Percentiles rank a stretch among this genome's conserved stretches.
Conservation (phyloP, 768 basidiomycete genomes). For the Fistulinella prunicolor region DNA sequence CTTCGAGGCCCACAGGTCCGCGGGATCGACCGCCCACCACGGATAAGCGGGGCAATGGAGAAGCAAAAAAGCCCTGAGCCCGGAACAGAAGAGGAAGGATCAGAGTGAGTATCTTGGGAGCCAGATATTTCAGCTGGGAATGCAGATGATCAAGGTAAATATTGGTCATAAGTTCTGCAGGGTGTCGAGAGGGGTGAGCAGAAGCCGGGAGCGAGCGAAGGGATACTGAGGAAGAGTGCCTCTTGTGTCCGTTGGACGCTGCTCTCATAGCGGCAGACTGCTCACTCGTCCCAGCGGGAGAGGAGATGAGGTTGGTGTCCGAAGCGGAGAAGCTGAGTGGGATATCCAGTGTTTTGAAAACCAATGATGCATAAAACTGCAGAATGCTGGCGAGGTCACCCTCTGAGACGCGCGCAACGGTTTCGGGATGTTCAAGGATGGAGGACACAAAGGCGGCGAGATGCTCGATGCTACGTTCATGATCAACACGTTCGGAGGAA, state of each 20-base stretch:
- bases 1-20: constrained; percentile 41
- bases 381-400: constrained; percentile 55
- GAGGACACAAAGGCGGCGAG: constrained; percentile 56
- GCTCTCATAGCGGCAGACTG: constrained; percentile 23
- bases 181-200: constrained; percentile 39
- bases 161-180: constrained; percentile 60
- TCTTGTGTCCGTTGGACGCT: constrained; percentile 44
- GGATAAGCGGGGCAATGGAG: constrained; percentile 67
- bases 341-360: constrained; percentile 50
- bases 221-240: constrained; percentile 63
- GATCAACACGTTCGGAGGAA: constrained; percentile 47
- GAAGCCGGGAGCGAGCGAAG: constrained; percentile 40
- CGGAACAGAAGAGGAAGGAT: constrained; percentile 77
- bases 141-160: constrained; percentile 64
- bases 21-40: constrained; percentile 40
- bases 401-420: constrained; percentile 59
- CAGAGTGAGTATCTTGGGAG: constrained; percentile 47
- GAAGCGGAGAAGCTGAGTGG: constrained; percentile 18
- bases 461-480: constrained; percentile 61
- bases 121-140: constrained; percentile 58
- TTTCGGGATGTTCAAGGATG: constrained; percentile 49
- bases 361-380: constrained; percentile 55
- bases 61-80: constrained; percentile 59
- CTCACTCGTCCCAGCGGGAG: constrained; percentile 32
- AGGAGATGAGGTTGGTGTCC: constrained; percentile 19